Percentiles rank a stretch among this genome's conserved stretches.
Evolutionary conservation across 225 moss, liverwort and hornwort species (phyloP).

Genomic region (Takakia lepidozioides): DNA sequence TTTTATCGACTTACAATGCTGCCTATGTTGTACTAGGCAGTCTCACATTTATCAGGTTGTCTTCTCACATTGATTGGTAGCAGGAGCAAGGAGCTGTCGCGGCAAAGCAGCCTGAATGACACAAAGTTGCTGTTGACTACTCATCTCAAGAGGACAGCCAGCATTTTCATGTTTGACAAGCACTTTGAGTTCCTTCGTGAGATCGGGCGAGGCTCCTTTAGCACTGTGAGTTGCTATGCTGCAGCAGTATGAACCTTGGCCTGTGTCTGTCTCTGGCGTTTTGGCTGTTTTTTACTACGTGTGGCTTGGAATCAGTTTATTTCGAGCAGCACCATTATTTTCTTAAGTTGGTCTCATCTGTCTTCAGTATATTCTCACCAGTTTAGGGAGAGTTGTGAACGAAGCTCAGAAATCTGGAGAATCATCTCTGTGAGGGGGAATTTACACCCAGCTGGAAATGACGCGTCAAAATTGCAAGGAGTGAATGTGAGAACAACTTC

Average conservation of each 20-base stretch:
- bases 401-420: constrained; percentile 19
- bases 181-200: constrained; percentile 98
- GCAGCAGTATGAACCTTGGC: too few species aligned
- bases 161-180: constrained; percentile 99
- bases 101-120: constrained; percentile 91
- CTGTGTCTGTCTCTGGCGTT: too few species aligned
- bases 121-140: constrained; percentile 93
- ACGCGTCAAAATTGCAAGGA: too few species aligned
- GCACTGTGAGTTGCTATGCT: constrained; percentile 80
- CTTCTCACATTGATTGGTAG: too few species aligned
- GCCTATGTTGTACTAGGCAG: too few species aligned
- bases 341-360: too few species aligned
- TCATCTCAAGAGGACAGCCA: constrained; percentile 86
- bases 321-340: background rate
- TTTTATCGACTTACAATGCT: too few species aligned
- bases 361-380: too few species aligned
- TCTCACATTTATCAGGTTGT: too few species aligned
- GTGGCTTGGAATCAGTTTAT: background rate
- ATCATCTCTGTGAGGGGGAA: constrained; percentile 1
- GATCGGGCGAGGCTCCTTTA: constrained; percentile 91
- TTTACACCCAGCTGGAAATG: too few species aligned
- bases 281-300: too few species aligned
- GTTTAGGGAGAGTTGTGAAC: too few species aligned
- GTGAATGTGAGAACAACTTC: background rate
- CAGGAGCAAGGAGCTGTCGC: constrained; percentile 77